phyloP scores from a whole-genome alignment of 225 moss, liverwort and hornwort species.

The Lunularia cruciata region DNA sequence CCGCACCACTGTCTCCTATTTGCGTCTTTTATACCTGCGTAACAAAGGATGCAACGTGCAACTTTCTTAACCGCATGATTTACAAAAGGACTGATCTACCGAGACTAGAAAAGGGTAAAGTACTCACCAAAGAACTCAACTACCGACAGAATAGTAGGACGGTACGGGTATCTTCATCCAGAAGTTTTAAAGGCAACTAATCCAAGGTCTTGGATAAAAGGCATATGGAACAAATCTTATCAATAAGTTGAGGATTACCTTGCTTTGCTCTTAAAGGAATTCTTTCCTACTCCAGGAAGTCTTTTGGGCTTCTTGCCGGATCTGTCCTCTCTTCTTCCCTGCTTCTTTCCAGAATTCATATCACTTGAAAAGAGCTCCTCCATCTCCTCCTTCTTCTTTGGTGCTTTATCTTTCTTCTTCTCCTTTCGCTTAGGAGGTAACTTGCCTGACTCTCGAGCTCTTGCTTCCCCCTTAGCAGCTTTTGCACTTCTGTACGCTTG shows the following conservation, averaged over 20 bases:
- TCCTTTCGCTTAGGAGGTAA: slow-evolving; percentile 62
- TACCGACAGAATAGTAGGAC: not conserved
- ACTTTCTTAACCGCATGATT: no score
- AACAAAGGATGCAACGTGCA: not conserved
- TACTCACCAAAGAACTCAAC: not conserved
- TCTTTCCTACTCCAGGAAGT: slow-evolving; percentile 79
- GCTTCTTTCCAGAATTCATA: slow-evolving; percentile 61
- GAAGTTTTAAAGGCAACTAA: not conserved
- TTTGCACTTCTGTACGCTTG: slow-evolving; percentile 85
- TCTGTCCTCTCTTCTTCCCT: slow-evolving; percentile 46
- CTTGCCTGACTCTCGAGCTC: slow-evolving; percentile 78
- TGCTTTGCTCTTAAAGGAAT: slow-evolving; percentile 95
- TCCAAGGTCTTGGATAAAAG: no score
- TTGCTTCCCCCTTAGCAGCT: slow-evolving; percentile 76
- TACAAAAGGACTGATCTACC: no score
- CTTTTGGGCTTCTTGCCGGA: slow-evolving; percentile 51
- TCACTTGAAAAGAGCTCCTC: slow-evolving; percentile 86
- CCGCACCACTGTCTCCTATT: not conserved
- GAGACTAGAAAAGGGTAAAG: not conserved
- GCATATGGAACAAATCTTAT: not conserved
- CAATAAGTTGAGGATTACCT: slow-evolving; percentile 41
- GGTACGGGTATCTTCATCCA: no score
- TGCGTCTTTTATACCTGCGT: slow-evolving; percentile 19
- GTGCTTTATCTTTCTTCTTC: slow-evolving; percentile 61
- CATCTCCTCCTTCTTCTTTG: slow-evolving; percentile 70